Base-by-base conservation (phyloP, 2,329 filamentous ascomycete genomes). In the Fusarium longipes region DNA sequence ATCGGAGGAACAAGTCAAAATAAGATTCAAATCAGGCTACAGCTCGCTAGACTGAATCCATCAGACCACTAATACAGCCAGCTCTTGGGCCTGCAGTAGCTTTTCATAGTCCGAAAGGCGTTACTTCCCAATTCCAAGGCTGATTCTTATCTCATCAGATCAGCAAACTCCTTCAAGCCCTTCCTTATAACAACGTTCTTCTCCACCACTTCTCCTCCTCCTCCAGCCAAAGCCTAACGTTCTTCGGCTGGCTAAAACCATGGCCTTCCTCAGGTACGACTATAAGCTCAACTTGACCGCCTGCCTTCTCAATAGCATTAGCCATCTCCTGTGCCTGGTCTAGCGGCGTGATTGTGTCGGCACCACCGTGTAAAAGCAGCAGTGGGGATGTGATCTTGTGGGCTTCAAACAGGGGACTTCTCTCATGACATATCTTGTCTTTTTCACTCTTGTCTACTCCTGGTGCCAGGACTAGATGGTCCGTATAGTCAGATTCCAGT, bases 271-370 rank as follows among this genome's bases (percentile, higher is more conserved):
- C 82, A 5, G 80, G 75, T 30, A 82, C 81, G 27, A 84, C 77
- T 17, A 86, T 77, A 5, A 86, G 72, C 56, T 80, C 77, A 6
- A 86, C 83, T 25, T 83, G 75, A 2, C 79, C 77, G 0, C 81
- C 82, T 3, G 75, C 77, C 11, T 73, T 67, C 50, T 74, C 73
- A 22, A 87, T 77, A n/a, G 79, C 78, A 38, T 76, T 74, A 11
- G 83, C 81, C 73, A 90, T 85, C 51, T 83, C 79, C 30, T 80
- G 76, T 4, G 84, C 84, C 71, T 90, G 87, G 17, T 81, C 78
- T n/a, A 85, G 73, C 0, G 87, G 87, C 17, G 89, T 87, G 3
- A 89, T 82, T 38, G 82, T 82, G 67, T 90, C 88, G 6, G 76
- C 76, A 3, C 79, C 80, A 0, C 87, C 87, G 22, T 88, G 84